These are phyloP conservation scores for Phoenix dactylifera DNA, from an alignment of 176 grass and related monocot species.

Conservation along the genomic window DNA sequence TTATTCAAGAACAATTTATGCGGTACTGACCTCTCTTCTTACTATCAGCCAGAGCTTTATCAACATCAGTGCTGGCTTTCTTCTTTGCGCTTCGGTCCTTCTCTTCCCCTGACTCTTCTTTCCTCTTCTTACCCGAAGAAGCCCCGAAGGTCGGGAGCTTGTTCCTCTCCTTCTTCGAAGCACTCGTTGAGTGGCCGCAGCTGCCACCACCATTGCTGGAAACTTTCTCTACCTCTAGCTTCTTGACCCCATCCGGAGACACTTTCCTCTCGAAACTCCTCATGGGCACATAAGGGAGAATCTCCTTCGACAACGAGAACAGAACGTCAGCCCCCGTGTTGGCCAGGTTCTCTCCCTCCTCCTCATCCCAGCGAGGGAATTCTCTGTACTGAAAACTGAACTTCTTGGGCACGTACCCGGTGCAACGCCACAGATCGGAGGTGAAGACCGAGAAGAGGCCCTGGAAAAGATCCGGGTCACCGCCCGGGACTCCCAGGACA, in stretches of 20 bases:
- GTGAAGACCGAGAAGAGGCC: constrained; percentile 44
- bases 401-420: constrained; percentile 82
- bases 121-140: constrained; percentile 36
- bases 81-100: constrained; percentile 1
- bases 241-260: constrained; percentile 5
- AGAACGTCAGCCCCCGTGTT: constrained; percentile 50
- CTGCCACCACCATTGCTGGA: constrained; percentile 1
- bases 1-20: not conserved
- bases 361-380: constrained; percentile 71
- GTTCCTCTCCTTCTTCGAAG: constrained; percentile 42
- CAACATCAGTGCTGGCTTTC: constrained; percentile 8
- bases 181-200: not conserved
- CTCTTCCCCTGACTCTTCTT: constrained; percentile 16
- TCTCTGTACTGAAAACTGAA: constrained; percentile 76
- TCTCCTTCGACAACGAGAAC: constrained; percentile 64
- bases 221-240: constrained; percentile 12
- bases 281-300: not conserved
- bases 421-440: constrained; percentile 57
- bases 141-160: constrained; percentile 25
- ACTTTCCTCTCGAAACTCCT: not conserved
- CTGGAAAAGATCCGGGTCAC: constrained; percentile 41
- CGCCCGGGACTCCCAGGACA: constrained; percentile 64
- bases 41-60: constrained; percentile 11
- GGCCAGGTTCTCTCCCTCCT: constrained; percentile 8
- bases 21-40: constrained; percentile 45